Evolutionary conservation across 768 basidiomycete species (phyloP), one percentile per base, ranked within the genome.

Genomic region (Psilocybe sp.): DNA sequence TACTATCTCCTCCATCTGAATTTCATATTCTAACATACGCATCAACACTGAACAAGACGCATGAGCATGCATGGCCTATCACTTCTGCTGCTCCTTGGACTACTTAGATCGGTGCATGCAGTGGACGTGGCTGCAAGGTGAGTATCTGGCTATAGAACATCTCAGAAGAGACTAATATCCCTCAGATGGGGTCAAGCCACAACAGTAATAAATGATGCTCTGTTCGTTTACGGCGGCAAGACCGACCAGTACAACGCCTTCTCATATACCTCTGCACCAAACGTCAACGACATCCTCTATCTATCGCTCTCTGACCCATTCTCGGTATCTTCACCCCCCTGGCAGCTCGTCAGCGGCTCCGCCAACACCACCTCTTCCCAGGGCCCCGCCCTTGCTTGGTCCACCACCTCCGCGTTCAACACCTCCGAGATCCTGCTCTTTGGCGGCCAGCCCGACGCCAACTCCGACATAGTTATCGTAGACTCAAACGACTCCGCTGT

Each of bases 181-280:
- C 7, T 28, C 33, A 94, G 93, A 73, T 96, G 93, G 93, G 93
- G 85, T 23, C 90, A 92, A 55, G 87, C 89, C 4, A 69, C 73
- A 1, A 77, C 81, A 15, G 59, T 86, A 38, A 64, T 87, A 18
- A 72, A 78, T 58, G 74, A 81, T 53, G 72, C 73, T 10, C 71
- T 95, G 38, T 82, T 82, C 62, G 69, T 94, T 37, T 84, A 89
- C 51, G 93, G 92, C 34, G 93, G 93, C 42, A 84, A 90, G 63
- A 85, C 83, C 36, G 89, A 92, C 66, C 73, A 76, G 32, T 79
- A 66, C 65, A 85, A 87, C 63, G 61, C 75, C 13, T 89, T 76
- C 61, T 79, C 83, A 2, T 96, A 95, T 66, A 76, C 78, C 31
- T 79, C 84, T 15, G 91, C 91, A 19, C 87, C 86, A 49, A 84